Conservation (phyloP, 2,329 filamentous ascomycete species). For the Xylariales sp. region DNA sequence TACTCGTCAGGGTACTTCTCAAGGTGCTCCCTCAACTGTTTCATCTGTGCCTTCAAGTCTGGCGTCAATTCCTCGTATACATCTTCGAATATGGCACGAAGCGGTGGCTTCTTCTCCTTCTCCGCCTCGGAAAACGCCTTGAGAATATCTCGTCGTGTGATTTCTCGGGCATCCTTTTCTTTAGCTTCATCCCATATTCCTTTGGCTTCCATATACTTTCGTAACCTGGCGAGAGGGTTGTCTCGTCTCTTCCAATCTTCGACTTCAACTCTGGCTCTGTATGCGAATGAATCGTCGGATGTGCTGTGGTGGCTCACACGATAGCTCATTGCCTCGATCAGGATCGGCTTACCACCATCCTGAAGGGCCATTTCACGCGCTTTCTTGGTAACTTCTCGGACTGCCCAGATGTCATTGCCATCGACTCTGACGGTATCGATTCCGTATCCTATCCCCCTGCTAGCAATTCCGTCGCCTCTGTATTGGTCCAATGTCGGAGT, state of each 20-base stretch:
- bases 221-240: slow-evolving; percentile 78
- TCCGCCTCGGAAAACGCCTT: slow-evolving; percentile 82
- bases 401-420: slow-evolving; percentile 91
- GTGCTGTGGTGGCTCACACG: slow-evolving; percentile 98
- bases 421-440: slow-evolving; percentile 90
- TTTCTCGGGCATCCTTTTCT: slow-evolving; percentile 68
- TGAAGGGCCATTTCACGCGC: slow-evolving; percentile 75
- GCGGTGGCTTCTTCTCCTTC: slow-evolving; percentile 71
- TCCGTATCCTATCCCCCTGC: slow-evolving; percentile 83
- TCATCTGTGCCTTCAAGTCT: slow-evolving; percentile 72
- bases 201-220: slow-evolving; percentile 86
- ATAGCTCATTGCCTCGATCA: slow-evolving; percentile 96
- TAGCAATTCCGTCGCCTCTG: slow-evolving; percentile 85
- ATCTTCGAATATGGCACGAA: slow-evolving; percentile 75
- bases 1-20: slow-evolving; percentile 91
- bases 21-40: slow-evolving; percentile 68
- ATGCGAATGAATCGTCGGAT: slow-evolving; percentile 94
- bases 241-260: slow-evolving; percentile 92
- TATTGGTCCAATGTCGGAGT: slow-evolving; percentile 90
- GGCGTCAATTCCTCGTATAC: slow-evolving; percentile 85
- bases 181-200: slow-evolving; percentile 80
- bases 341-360: slow-evolving; percentile 74
- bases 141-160: slow-evolving; percentile 69
- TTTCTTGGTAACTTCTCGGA: slow-evolving; percentile 72
- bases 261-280: slow-evolving; percentile 88